These are phyloP conservation scores for Neofusicoccum ribis DNA, from an alignment of 2,329 filamentous ascomycete genomes.

Conservation along the genomic window DNA sequence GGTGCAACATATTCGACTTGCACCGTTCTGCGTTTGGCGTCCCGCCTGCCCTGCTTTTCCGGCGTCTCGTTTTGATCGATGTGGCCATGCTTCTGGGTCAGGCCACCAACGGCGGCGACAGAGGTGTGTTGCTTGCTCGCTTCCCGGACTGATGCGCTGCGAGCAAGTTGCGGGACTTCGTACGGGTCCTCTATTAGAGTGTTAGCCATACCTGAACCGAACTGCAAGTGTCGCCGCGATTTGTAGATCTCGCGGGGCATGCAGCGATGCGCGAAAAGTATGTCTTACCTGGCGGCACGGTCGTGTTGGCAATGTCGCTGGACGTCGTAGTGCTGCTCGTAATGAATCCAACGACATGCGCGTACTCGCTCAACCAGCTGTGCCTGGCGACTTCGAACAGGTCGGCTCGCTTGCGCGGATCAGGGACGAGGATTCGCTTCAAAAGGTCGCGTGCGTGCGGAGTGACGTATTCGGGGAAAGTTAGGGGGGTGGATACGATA, in stretches of 20 bases:
- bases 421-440: slow-evolving; percentile 89
- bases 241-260: background rate
- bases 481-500: slow-evolving; percentile 94
- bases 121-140: slow-evolving; percentile 65
- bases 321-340: slow-evolving; percentile 91
- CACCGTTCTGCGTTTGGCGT: slow-evolving; percentile 89
- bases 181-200: slow-evolving; percentile 48
- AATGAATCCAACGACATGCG: slow-evolving; percentile 95
- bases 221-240: background rate
- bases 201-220: slow-evolving; percentile 22
- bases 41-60: slow-evolving; percentile 68
- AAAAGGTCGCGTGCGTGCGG: slow-evolving; percentile 92
- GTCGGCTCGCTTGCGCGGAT: slow-evolving; percentile 91
- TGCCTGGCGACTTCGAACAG: slow-evolving; percentile 96
- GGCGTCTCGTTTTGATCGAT: slow-evolving; percentile 67
- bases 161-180: slow-evolving; percentile 66
- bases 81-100: slow-evolving; percentile 72
- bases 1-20: slow-evolving; percentile 98
- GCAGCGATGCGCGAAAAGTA: background rate
- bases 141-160: slow-evolving; percentile 91
- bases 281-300: slow-evolving; percentile 60
- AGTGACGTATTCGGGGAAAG: slow-evolving; percentile 98
- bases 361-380: slow-evolving; percentile 96
- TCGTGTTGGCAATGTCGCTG: slow-evolving; percentile 79
- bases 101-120: slow-evolving; percentile 55